A percentile compares a stretch with the other conserved stretches of the same genome.
Conservation (phyloP, 2,329 filamentous ascomycete species). For the Trichoderma koningiopsis region DNA sequence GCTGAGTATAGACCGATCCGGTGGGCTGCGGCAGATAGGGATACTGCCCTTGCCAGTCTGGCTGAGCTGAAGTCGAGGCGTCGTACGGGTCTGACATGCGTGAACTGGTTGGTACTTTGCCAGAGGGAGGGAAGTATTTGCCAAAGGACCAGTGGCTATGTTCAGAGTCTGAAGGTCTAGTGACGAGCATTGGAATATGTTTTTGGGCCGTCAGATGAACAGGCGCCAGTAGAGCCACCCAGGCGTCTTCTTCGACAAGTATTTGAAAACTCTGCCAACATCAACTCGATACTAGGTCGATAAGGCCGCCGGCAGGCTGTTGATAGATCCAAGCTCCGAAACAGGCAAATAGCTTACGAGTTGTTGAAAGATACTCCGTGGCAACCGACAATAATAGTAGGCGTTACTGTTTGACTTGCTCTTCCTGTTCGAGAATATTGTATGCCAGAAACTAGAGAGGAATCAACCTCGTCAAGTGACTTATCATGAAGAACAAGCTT, state of each 20-base stretch:
- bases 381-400: not conserved
- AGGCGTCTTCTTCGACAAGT: slow-evolving; percentile 10
- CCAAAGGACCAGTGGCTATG: slow-evolving; percentile 57
- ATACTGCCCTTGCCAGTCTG: slow-evolving; percentile 60
- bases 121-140: slow-evolving; percentile 53
- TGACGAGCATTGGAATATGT: slow-evolving; percentile 56
- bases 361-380: not conserved
- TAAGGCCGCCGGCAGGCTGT: slow-evolving; percentile 4
- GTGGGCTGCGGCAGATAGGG: slow-evolving; percentile 52
- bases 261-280: slow-evolving; percentile 7
- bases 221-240: slow-evolving; percentile 11
- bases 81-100: slow-evolving; percentile 62
- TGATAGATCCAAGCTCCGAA: slow-evolving; percentile 7
- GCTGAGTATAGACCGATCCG: slow-evolving; percentile 48
- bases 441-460: slow-evolving; percentile 5
- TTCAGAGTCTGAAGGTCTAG: slow-evolving; percentile 56
- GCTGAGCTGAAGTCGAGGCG: slow-evolving; percentile 54
- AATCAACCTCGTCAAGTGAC: not conserved
- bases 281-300: slow-evolving; percentile 16
- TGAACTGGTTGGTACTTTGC: slow-evolving; percentile 48
- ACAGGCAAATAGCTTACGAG: slow-evolving; percentile 5
- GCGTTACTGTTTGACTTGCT: slow-evolving; percentile 3
- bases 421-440: slow-evolving; percentile 3
- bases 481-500: slow-evolving; percentile 6
- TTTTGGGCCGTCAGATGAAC: slow-evolving; percentile 6